These are phyloP conservation scores for Dianthus caryophyllus DNA, from an alignment of 148 eudicot species.

Conservation along the genomic window DNA sequence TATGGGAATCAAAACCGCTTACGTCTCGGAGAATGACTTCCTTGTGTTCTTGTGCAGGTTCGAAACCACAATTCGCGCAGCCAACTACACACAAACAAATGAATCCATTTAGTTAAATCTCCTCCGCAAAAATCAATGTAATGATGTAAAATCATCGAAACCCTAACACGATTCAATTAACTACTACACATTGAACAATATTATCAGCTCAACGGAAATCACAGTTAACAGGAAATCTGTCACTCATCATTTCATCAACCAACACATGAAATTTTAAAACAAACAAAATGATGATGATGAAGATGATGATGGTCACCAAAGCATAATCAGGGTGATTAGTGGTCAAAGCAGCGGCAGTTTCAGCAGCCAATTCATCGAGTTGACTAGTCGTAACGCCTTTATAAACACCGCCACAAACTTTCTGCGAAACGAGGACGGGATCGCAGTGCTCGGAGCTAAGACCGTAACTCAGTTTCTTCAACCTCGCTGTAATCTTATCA, in stretches of 20 bases:
- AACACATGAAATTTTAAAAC: neutral
- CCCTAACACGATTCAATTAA: no score
- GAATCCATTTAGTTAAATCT: neutral
- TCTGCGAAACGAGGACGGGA: slow-evolving; percentile 74
- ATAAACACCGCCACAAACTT: slow-evolving; percentile 81
- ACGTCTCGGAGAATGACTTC: slow-evolving; percentile 87
- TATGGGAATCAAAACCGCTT: slow-evolving; percentile 20
- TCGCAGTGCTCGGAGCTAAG: slow-evolving; percentile 74
- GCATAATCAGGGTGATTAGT: slow-evolving; percentile 86
- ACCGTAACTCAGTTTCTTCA: slow-evolving; percentile 85
- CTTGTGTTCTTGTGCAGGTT: slow-evolving; percentile 85
- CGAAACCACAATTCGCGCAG: slow-evolving; percentile 86
- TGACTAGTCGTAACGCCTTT: slow-evolving; percentile 84
- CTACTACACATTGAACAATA: no score
- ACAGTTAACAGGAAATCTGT: no score
- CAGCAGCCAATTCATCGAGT: slow-evolving; percentile 88
- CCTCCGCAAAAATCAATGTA: no score
- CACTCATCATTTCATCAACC: no score
- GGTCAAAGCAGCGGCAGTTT: slow-evolving; percentile 80
- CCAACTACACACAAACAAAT: slow-evolving; percentile 44
- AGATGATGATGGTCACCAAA: slow-evolving; percentile 35
- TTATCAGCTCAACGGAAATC: no score
- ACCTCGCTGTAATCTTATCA: slow-evolving; percentile 76
- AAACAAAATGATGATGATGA: neutral
- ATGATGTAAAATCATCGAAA: no score